Percentiles rank a stretch among this genome's conserved stretches.
Evolutionary conservation across 2,329 filamentous ascomycete species (phyloP).

Genomic region (Stagonosporopsis chrysanthemi): DNA sequence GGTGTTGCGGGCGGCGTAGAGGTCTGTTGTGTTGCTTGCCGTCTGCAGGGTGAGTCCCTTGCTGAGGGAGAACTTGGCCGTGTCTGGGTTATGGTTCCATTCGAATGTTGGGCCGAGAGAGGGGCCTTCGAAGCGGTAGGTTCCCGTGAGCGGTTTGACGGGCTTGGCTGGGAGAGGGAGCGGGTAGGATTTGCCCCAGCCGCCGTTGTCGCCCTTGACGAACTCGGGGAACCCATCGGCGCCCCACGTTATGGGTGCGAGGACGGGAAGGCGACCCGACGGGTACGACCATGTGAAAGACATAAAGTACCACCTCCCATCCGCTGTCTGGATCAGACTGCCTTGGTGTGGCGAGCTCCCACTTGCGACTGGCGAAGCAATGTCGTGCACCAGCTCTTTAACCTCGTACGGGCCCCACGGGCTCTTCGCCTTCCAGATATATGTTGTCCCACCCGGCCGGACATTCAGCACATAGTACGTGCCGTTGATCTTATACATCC

Average conservation of each 20-base stretch:
- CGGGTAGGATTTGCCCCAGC: conserved; percentile 55
- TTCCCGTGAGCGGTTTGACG: conserved; percentile 40
- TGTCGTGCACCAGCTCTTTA: conserved; percentile 52
- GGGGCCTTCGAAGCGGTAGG: conserved; percentile 55
- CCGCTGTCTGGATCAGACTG: conserved; percentile 57
- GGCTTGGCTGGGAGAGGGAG: conserved; percentile 22
- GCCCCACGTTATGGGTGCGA: conserved; percentile 61
- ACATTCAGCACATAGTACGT: conserved; percentile 61
- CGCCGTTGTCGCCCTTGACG: conserved; percentile 49
- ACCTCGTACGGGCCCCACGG: conserved; percentile 60
- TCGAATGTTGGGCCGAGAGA: conserved; percentile 58
- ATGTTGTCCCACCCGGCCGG: conserved; percentile 52
- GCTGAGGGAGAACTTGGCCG: conserved; percentile 51
- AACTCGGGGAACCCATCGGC: conserved; percentile 58
- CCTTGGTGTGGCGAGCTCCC: conserved; percentile 61
- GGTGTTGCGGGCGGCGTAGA: conserved; percentile 50
- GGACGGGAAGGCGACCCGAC: conserved; percentile 61
- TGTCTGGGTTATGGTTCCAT: conserved; percentile 67
- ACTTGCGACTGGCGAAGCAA: conserved; percentile 50
- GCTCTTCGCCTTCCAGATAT: conserved; percentile 56
- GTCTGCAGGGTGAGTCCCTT: conserved; percentile 55
- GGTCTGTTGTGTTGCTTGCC: conserved; percentile 58
- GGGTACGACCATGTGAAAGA: conserved; percentile 63
- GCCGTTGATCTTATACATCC: conserved; percentile 63
- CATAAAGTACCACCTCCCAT: conserved; percentile 66